These are phyloP conservation scores for Capsicum chinense DNA, from an alignment of 257 asterid genomes.

Conservation along the genomic window DNA sequence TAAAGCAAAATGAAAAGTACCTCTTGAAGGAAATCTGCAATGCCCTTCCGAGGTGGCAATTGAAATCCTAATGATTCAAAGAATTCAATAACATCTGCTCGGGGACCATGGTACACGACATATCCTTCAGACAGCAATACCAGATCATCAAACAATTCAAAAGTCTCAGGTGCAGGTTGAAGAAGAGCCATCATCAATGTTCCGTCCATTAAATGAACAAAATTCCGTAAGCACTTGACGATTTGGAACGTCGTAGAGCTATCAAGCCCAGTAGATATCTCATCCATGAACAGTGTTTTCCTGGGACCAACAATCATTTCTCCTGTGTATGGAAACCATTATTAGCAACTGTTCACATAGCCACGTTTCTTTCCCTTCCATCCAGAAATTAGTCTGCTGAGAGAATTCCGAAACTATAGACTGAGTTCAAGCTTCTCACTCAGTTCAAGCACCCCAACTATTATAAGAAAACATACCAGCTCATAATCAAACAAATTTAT, in stretches of 20 bases:
- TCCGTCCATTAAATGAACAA: constrained; percentile 88
- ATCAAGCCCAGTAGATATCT: constrained; percentile 93
- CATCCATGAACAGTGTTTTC: constrained; percentile 93
- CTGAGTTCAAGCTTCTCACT: not conserved
- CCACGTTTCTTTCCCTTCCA: not conserved
- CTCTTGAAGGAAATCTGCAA: constrained; percentile 95
- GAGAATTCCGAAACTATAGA: not conserved
- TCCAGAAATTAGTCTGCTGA: not conserved
- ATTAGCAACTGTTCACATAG: constrained; percentile 8
- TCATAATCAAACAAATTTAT: not conserved
- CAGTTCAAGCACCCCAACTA: constrained; percentile 1
- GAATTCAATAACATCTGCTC: constrained; percentile 64
- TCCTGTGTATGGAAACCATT: constrained; percentile 47
- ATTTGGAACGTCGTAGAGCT: constrained; percentile 94
- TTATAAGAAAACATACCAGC: constrained; percentile 10
- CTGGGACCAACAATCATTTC: constrained; percentile 95
- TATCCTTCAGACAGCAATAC: constrained; percentile 78
- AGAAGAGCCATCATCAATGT: constrained; percentile 88
- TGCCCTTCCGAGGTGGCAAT: constrained; percentile 87
- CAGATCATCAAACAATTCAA: constrained; percentile 86
- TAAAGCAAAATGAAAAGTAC: constrained; percentile 37
- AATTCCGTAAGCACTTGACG: constrained; percentile 77
- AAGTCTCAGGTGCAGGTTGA: constrained; percentile 95
- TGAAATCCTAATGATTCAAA: constrained; percentile 81
- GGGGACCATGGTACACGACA: constrained; percentile 82